Conservation (phyloP, 192 early-diverging fungal species). For the Backusella sp. region DNA sequence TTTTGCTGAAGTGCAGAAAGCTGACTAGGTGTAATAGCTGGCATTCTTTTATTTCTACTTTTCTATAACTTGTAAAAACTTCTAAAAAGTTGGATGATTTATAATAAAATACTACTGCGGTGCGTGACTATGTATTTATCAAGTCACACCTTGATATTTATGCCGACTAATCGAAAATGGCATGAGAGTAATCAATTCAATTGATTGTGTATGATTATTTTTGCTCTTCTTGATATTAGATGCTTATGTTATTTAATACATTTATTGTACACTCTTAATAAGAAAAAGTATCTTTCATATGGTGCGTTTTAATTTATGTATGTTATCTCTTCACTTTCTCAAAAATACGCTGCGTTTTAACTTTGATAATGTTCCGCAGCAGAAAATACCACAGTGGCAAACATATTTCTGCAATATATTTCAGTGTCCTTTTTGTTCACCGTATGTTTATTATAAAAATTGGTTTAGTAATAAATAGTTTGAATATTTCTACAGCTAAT, state of each 20-base stretch:
- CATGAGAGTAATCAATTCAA: background rate
- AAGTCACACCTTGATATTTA: background rate
- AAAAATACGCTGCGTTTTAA: background rate
- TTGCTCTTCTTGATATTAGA: background rate
- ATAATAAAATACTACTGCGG: background rate
- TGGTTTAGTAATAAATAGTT: background rate
- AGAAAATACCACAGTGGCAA: background rate
- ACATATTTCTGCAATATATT: background rate
- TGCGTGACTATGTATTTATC: background rate
- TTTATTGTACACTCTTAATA: background rate
- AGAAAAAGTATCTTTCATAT: background rate
- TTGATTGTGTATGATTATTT: background rate
- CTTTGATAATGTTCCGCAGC: background rate
- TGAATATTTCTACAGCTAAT: background rate
- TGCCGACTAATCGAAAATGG: background rate
- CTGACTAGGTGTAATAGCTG: conserved; percentile 62
- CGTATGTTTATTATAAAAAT: background rate
- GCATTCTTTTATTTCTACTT: conserved; percentile 45
- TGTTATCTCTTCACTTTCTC: background rate
- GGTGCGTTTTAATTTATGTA: background rate
- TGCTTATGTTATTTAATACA: background rate
- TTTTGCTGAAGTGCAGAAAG: conserved; percentile 70
- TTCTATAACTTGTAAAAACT: background rate
- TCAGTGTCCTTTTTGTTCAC: background rate
- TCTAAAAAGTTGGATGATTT: background rate